These are phyloP conservation scores for Coemansia sp. DNA, from an alignment of 192 early-diverging fungal genomes.

Conservation along the genomic window DNA sequence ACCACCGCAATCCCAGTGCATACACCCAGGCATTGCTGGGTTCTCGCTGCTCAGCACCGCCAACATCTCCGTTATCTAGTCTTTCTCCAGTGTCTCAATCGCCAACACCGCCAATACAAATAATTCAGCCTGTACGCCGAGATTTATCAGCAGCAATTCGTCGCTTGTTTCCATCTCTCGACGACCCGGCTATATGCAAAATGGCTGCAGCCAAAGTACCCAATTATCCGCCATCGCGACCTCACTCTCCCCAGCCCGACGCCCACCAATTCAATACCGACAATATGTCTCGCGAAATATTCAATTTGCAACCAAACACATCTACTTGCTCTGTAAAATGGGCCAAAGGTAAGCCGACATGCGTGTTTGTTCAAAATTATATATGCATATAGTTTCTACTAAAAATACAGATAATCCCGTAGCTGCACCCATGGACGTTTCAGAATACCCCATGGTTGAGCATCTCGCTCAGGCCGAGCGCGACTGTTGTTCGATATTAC, in stretches of 20 bases:
- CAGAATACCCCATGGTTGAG: slow-evolving; percentile 31
- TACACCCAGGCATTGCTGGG: slow-evolving; percentile 49
- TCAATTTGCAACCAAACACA: slow-evolving; percentile 18
- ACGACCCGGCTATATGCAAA: slow-evolving; percentile 9
- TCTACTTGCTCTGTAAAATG: slow-evolving; percentile 38
- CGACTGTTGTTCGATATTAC: slow-evolving; percentile 47
- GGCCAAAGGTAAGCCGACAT: slow-evolving; percentile 42
- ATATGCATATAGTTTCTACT: slow-evolving; percentile 8
- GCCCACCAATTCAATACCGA: slow-evolving; percentile 6
- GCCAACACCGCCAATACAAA: too few relatives aligned
- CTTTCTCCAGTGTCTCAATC: too few relatives aligned
- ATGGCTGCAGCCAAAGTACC: slow-evolving; percentile 14
- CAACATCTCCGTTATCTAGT: too few relatives aligned
- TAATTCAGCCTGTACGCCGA: too few relatives aligned
- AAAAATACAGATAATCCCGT: slow-evolving; percentile 2
- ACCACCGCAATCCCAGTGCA: slow-evolving; percentile 46
- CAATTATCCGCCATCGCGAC: slow-evolving; percentile 3
- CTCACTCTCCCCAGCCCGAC: slow-evolving; percentile 2
- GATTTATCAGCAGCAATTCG: slow-evolving; percentile 25
- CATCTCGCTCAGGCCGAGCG: slow-evolving; percentile 30
- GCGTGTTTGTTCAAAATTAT: slow-evolving; percentile 1
- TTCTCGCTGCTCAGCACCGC: slow-evolving; percentile 3
- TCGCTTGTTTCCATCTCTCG: slow-evolving; percentile 39
- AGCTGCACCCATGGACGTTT: slow-evolving; percentile 49
- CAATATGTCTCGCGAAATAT: slow-evolving; percentile 35